Evolutionary conservation across 2,329 filamentous ascomycete genomes (phyloP).

Genomic region (Drechslerella dactyloides): DNA sequence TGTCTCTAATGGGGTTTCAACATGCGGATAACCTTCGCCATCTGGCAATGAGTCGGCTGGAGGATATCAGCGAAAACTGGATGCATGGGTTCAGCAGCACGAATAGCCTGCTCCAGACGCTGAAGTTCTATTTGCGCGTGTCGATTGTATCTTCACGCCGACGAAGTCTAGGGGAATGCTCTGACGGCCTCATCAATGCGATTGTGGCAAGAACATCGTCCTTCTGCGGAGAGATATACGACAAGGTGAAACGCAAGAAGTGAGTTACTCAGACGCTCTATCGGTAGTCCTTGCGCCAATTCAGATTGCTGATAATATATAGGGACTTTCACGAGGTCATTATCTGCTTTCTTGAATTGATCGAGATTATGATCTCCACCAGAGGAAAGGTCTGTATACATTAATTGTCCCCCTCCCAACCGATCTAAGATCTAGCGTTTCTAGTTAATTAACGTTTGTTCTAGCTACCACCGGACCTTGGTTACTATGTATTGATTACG

Average conservation of each 20-base stretch:
- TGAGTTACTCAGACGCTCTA: slow-evolving; percentile 8
- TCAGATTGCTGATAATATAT: neutral
- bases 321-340: slow-evolving; percentile 47
- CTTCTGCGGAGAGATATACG: slow-evolving; percentile 43
- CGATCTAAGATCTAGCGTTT: too few species aligned
- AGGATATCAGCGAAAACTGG: slow-evolving; percentile 49
- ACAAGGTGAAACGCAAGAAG: slow-evolving; percentile 45
- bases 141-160: slow-evolving; percentile 18
- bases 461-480: slow-evolving; percentile 37
- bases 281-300: neutral
- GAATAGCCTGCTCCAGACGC: slow-evolving; percentile 19
- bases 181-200: slow-evolving; percentile 37
- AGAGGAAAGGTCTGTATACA: slow-evolving; percentile 27
- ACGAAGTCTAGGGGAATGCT: slow-evolving; percentile 3
- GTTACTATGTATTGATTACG: slow-evolving; percentile 44
- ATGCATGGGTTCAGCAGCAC: slow-evolving; percentile 34
- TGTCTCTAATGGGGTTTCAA: slow-evolving; percentile 18
- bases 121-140: slow-evolving; percentile 35
- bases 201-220: slow-evolving; percentile 40
- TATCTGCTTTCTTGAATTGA: slow-evolving; percentile 34
- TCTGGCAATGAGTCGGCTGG: slow-evolving; percentile 35
- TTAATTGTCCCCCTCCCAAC: too few species aligned
- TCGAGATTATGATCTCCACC: slow-evolving; percentile 33
- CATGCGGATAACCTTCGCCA: slow-evolving; percentile 18
- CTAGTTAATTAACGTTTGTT: neutral